Percentiles rank a stretch among this genome's conserved stretches.
Conservation (phyloP, 2,329 filamentous ascomycete species). For the Cladosporium halotolerans region DNA sequence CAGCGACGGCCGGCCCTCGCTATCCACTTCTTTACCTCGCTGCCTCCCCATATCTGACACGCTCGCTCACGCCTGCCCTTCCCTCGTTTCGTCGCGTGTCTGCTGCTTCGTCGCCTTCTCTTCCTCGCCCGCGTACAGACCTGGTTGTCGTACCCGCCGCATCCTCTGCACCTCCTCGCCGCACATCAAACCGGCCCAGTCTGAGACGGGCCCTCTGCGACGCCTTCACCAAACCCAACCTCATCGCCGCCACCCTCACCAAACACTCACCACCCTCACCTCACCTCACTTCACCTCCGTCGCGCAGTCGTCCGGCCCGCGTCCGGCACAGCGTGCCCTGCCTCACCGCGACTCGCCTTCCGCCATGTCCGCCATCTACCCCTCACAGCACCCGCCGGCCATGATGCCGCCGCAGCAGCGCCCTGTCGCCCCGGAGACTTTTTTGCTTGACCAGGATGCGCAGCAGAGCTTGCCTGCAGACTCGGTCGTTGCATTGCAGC, state of each 20-base stretch:
- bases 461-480: slow-evolving; percentile 94
- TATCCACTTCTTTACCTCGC: slow-evolving; percentile 5
- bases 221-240: not conserved
- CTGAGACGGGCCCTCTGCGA: slow-evolving; percentile 9
- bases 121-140: slow-evolving; percentile 7
- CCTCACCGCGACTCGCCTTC: slow-evolving; percentile 14
- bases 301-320: slow-evolving; percentile 7
- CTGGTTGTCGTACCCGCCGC: slow-evolving; percentile 11
- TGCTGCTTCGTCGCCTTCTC: slow-evolving; percentile 6
- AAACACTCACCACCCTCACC: not conserved
- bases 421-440: slow-evolving; percentile 82
- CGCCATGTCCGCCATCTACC: slow-evolving; percentile 37
- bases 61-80: slow-evolving; percentile 10
- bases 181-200: slow-evolving; percentile 9
- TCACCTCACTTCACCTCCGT: not conserved
- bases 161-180: slow-evolving; percentile 1
- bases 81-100: slow-evolving; percentile 8
- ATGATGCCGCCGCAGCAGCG: slow-evolving; percentile 77
- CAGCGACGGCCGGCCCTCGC: slow-evolving; percentile 13
- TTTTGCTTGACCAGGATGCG: slow-evolving; percentile 94
- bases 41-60: slow-evolving; percentile 11
- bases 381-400: slow-evolving; percentile 56
- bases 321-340: slow-evolving; percentile 16
- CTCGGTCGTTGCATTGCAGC: slow-evolving; percentile 92
- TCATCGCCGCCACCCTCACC: not conserved